Evolutionary conservation across 441 rosid genomes (phyloP).

Genomic region (Mallotus japonicus): DNA sequence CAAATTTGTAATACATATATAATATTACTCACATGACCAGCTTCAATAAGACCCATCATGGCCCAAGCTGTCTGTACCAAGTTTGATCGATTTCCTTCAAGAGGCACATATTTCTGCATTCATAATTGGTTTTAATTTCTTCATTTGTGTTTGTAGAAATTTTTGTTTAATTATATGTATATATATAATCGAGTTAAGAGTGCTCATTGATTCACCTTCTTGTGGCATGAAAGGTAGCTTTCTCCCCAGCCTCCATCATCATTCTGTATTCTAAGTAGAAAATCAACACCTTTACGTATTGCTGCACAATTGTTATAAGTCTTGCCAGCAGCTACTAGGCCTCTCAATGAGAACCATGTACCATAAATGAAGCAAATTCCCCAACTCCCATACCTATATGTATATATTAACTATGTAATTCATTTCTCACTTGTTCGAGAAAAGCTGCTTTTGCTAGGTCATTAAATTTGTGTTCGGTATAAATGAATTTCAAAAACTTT

Average conservation of each 20-base stretch:
- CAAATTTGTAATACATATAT: too few species aligned
- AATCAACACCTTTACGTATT: constrained; percentile 36
- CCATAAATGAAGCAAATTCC: constrained; percentile 51
- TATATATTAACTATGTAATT: background rate
- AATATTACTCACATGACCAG: constrained; percentile 43
- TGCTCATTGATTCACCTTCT: background rate
- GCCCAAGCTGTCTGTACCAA: constrained; percentile 69
- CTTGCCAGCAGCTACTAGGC: constrained; percentile 42
- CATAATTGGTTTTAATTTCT: background rate
- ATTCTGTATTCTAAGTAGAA: constrained; percentile 37
- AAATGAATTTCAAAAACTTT: too few species aligned
- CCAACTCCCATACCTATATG: constrained; percentile 42
- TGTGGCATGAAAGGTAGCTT: constrained; percentile 36
- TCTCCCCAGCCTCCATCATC: constrained; percentile 64
- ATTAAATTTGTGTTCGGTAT: too few species aligned
- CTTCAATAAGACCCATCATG: constrained; percentile 51
- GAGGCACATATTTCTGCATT: constrained; percentile 37
- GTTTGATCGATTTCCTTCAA: constrained; percentile 43
- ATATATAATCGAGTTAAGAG: too few species aligned
- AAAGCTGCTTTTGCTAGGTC: background rate
- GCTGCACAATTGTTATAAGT: constrained; percentile 32
- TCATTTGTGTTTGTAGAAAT: too few species aligned
- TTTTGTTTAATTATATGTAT: too few species aligned
- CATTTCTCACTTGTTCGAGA: background rate
- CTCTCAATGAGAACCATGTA: constrained; percentile 44